Evolutionary conservation across 1,284 basidiomycete genomes (phyloP).

Genomic region (Sparassis latifolia): DNA sequence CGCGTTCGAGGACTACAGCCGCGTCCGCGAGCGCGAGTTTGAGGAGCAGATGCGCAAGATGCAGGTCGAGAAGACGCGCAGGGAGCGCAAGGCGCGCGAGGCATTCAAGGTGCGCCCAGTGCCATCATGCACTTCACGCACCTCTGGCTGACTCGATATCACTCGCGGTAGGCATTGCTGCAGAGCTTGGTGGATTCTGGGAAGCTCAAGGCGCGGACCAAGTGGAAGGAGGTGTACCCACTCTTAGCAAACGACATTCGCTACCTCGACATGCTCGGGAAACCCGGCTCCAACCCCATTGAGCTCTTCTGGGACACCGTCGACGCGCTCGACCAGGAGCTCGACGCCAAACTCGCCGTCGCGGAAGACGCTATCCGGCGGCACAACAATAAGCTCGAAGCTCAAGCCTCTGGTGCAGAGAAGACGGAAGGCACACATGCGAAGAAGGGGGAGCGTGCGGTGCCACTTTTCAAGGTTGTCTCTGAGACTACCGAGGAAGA

Average conservation of each 20-base stretch:
- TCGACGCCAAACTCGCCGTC: constrained; percentile 68
- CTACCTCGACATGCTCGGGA: constrained; percentile 84
- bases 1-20: constrained; percentile 88
- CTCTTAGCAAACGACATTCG: constrained; percentile 71
- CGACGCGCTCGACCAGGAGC: constrained; percentile 79
- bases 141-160: not conserved
- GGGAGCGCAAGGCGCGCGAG: constrained; percentile 83
- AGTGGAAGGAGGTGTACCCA: constrained; percentile 89
- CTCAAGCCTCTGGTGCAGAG: constrained; percentile 13
- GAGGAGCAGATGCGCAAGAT: constrained; percentile 75
- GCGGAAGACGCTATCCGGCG: constrained; percentile 57
- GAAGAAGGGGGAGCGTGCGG: constrained; percentile 22
- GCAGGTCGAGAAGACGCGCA: constrained; percentile 78
- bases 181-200: constrained; percentile 60
- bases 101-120: constrained; percentile 63
- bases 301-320: constrained; percentile 96
- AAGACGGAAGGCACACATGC: constrained; percentile 26
- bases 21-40: constrained; percentile 81
- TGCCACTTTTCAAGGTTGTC: constrained; percentile 41
- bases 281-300: constrained; percentile 88
- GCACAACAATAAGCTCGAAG: constrained; percentile 29
- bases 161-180: constrained; percentile 50
- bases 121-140: not conserved
- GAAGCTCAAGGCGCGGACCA: constrained; percentile 73
- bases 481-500: constrained; percentile 56